Conservation (phyloP, 768 basidiomycete genomes). For the Cubamyces lactineus region DNA sequence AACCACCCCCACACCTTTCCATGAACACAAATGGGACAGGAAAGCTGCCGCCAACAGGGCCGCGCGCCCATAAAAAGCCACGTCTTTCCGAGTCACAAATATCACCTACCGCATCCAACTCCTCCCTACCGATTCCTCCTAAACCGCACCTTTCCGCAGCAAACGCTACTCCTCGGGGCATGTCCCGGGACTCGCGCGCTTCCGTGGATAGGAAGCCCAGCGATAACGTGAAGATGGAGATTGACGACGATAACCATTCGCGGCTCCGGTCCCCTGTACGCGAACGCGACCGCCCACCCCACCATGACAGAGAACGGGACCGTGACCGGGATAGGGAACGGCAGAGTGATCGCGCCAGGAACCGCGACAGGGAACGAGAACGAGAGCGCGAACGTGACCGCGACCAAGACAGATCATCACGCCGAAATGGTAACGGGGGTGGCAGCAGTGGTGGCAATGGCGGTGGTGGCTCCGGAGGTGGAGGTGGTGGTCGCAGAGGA, state of each 20-base stretch:
- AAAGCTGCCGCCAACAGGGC: conserved; percentile 75
- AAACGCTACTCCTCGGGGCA: conserved; percentile 24
- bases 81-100: conserved; percentile 60
- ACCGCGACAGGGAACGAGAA: conserved; percentile 40
- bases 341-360: conserved; percentile 39
- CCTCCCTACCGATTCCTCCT: conserved; percentile 14
- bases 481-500: conserved; percentile 40
- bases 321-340: conserved; percentile 39
- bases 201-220: conserved; percentile 28
- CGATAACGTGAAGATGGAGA: conserved; percentile 39
- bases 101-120: conserved; percentile 18
- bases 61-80: conserved; percentile 79
- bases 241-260: conserved; percentile 54
- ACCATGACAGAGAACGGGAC: conserved; percentile 41
- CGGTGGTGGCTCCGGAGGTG: conserved; percentile 33
- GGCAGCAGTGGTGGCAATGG: conserved; percentile 42
- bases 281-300: conserved; percentile 39
- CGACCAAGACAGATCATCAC: conserved; percentile 39
- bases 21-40: conserved; percentile 30
- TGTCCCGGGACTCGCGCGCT: conserved; percentile 29
- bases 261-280: conserved; percentile 45
- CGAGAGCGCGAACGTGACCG: conserved; percentile 42
- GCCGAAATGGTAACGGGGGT: conserved; percentile 49
- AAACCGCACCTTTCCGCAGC: conserved; percentile 26
- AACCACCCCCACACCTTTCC: conserved; percentile 32